These are phyloP conservation scores for Phytophthora pinifolia DNA, from an alignment of 352 stramenopile genomes.

Conservation along the genomic window DNA sequence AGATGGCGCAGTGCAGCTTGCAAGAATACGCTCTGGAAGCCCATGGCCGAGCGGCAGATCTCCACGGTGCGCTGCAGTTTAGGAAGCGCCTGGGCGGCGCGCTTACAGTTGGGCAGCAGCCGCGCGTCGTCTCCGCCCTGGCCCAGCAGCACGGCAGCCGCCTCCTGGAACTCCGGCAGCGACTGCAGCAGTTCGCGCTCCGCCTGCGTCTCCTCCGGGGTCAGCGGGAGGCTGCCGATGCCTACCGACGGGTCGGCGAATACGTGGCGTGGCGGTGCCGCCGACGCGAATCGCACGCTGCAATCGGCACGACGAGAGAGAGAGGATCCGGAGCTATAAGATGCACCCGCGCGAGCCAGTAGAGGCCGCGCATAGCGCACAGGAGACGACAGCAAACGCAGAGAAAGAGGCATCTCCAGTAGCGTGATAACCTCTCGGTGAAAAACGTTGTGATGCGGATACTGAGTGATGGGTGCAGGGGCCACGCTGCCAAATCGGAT, in stretches of 20 bases:
- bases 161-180: slow-evolving; percentile 74
- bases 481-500: too few relatives aligned
- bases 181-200: slow-evolving; percentile 62
- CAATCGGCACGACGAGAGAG: slow-evolving; percentile 15
- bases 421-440: slow-evolving; percentile 6
- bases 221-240: slow-evolving; percentile 64
- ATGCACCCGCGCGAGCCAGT: neutral
- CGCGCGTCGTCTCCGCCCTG: slow-evolving; percentile 35
- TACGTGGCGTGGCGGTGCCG: slow-evolving; percentile 42
- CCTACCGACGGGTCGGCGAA: slow-evolving; percentile 56
- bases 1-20: slow-evolving; percentile 64
- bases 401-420: slow-evolving; percentile 17
- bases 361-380: slow-evolving; percentile 9
- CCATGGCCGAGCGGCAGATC: slow-evolving; percentile 79
- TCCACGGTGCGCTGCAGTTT: slow-evolving; percentile 66
- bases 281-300: slow-evolving; percentile 24
- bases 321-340: slow-evolving; percentile 12
- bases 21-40: slow-evolving; percentile 66
- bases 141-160: slow-evolving; percentile 51
- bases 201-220: slow-evolving; percentile 63
- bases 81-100: slow-evolving; percentile 49
- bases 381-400: slow-evolving; percentile 19
- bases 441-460: slow-evolving; percentile 11
- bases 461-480: slow-evolving; percentile 2
- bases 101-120: slow-evolving; percentile 48